Conservation (phyloP, 1,284 basidiomycete species). For the Heterobasidion occidentale region DNA sequence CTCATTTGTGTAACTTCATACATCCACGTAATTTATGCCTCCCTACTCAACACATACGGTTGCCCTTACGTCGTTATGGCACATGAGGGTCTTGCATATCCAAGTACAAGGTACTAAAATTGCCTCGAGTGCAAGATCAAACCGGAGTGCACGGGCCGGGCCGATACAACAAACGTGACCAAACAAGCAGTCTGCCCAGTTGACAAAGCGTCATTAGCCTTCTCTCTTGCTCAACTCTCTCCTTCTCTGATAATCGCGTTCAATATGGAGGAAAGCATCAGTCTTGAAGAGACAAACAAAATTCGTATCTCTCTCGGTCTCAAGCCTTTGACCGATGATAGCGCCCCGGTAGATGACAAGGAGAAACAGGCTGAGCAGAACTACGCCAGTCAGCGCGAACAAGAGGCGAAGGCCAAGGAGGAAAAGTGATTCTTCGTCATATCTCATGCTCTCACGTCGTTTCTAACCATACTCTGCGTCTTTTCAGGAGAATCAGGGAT, state of each 20-base stretch:
- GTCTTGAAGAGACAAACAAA: constrained; percentile 97
- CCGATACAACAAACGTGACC: constrained; percentile 3
- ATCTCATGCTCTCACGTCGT: neutral
- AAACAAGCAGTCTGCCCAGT: constrained; percentile 1
- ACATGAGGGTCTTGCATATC: no score
- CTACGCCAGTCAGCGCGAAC: constrained; percentile 65
- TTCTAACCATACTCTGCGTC: constrained; percentile 13
- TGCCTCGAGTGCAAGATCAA: no score
- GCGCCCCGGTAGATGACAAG: constrained; percentile 53
- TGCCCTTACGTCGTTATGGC: no score
- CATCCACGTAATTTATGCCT: no score
- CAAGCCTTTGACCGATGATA: constrained; percentile 83
- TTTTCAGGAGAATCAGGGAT: constrained; percentile 62
- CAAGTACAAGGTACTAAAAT: no score
- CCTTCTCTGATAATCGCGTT: neutral
- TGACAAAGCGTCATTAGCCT: no score
- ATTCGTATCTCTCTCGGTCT: constrained; percentile 93
- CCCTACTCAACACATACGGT: no score
- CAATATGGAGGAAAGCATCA: constrained; percentile 82
- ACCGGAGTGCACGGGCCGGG: neutral
- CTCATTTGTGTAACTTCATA: no score
- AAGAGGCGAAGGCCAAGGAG: constrained; percentile 66
- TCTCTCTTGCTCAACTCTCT: neutral
- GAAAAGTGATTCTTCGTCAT: constrained; percentile 48
- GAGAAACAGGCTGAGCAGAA: constrained; percentile 83